A percentile compares a stretch with the other conserved stretches of the same genome.
These are phyloP conservation scores for Kluyveromyces wickerhamii DNA, from an alignment of 805 yeast species.

Conservation along the genomic window DNA sequence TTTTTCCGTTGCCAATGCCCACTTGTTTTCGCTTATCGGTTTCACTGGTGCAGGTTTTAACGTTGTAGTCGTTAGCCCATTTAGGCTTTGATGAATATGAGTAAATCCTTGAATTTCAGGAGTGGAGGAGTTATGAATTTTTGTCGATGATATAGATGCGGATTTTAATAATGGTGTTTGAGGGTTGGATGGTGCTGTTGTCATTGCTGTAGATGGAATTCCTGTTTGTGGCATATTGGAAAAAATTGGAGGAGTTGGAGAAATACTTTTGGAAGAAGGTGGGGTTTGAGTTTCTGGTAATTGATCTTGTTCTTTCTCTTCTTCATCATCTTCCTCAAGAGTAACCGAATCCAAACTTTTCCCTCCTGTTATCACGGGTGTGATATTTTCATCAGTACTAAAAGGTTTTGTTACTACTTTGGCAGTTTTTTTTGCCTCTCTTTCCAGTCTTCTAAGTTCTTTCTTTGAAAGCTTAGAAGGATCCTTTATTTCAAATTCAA, in stretches of 20 bases:
- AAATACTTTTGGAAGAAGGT: constrained; percentile 3
- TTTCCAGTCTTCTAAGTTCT: constrained; percentile 28
- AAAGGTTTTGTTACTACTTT: constrained; percentile 24
- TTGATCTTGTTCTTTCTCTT: neutral
- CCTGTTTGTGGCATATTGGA: constrained; percentile 3
- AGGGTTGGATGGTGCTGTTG: constrained; percentile 8
- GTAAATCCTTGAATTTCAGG: constrained; percentile 19
- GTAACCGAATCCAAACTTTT: constrained; percentile 1
- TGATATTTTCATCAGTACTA: neutral
- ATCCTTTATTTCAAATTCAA: constrained; percentile 15
- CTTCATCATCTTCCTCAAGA: constrained; percentile 8
- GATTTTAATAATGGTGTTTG: constrained; percentile 3
- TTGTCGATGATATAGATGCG: constrained; percentile 1
- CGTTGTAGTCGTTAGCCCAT: constrained; percentile 27
- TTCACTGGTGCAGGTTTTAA: constrained; percentile 49
- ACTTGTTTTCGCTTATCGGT: constrained; percentile 46
- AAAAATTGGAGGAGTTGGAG: constrained; percentile 4
- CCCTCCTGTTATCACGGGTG: constrained; percentile 4
- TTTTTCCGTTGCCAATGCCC: constrained; percentile 45
- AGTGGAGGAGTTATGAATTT: constrained; percentile 3
- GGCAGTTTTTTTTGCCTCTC: constrained; percentile 31
- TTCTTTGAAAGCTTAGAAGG: constrained; percentile 25
- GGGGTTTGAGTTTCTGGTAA: constrained; percentile 2
- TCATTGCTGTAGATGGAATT: constrained; percentile 6
- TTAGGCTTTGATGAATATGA: constrained; percentile 26